phyloP scores from a whole-genome alignment of 2,329 filamentous ascomycete genomes.

The Sclerotinia minor region DNA sequence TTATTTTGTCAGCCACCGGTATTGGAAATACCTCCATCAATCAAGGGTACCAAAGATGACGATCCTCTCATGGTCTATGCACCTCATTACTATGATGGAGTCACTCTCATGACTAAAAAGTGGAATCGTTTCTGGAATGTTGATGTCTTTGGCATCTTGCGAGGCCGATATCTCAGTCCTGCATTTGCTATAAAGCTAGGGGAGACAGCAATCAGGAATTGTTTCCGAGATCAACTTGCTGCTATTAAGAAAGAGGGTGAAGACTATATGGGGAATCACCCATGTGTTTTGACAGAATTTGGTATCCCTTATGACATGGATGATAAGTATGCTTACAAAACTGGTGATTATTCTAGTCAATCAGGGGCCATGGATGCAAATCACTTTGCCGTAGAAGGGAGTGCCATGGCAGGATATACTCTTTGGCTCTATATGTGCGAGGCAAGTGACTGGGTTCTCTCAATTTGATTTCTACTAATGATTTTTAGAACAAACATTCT shows the following conservation, averaged over 20 bases:
- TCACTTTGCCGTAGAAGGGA: constrained; percentile 86
- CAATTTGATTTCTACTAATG: constrained; percentile 30
- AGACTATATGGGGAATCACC: constrained; percentile 86
- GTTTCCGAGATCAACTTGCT: constrained; percentile 81
- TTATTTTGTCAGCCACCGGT: constrained; percentile 91
- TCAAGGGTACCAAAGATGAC: constrained; percentile 86
- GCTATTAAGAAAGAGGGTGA: constrained; percentile 82
- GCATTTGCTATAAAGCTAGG: constrained; percentile 91
- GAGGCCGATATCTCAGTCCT: constrained; percentile 83
- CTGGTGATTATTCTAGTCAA: constrained; percentile 91
- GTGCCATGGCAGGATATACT: constrained; percentile 79
- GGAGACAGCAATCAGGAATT: constrained; percentile 91
- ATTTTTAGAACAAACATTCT: constrained; percentile 72
- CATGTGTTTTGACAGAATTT: constrained; percentile 89
- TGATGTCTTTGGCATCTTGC: constrained; percentile 87
- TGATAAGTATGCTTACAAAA: constrained; percentile 90
- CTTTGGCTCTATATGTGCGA: constrained; percentile 82
- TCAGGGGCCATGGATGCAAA: constrained; percentile 93
- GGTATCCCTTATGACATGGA: constrained; percentile 99
- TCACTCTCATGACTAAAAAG: constrained; percentile 96
- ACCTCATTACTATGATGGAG: constrained; percentile 94
- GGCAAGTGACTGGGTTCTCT: constrained; percentile 48
- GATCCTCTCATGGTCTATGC: constrained; percentile 89
- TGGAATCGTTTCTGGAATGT: constrained; percentile 99
- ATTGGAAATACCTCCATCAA: constrained; percentile 82